Base-by-base conservation (phyloP, 805 yeast species). In the Jamesozyma lodderae region DNA sequence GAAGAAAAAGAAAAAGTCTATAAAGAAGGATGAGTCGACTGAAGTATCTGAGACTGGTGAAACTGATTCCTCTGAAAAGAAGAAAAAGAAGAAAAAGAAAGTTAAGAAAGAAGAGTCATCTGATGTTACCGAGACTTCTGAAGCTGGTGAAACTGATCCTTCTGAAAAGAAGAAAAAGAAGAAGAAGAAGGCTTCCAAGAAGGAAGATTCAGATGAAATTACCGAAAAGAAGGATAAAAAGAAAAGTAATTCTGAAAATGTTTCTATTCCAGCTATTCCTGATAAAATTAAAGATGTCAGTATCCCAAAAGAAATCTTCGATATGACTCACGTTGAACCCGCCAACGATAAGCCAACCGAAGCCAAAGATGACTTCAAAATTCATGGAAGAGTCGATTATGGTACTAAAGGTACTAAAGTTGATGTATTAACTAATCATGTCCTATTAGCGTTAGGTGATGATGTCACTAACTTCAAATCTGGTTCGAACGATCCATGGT, bases 341-440 rank as follows among this genome's bases (percentile, higher is more conserved):
- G 10, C 35, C 21, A 32, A 36, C 7, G 38, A 29, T 8, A 33
- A 24, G n/a, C 47, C 38, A 27, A 10, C n/a, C 10, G 42, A 35
- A 20, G 38, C 11, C 31, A 16, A 18, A 14, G 38, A 37, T 22
- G 35, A 21, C 16, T 40, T 33, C n/a, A 41, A 44, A 15, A 31
- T 48, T 17, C 46, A 35, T 22, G 29, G 33, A 6, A 43, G 54
- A 35, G 27, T 40, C 4, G 54, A 50, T 29, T 50, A 50, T 26
- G 54, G 52, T 40, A 41, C 52, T n/a, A 46, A 41, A 17, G 54
- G 54, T 39, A 46, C 51, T 10, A 38, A 40, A 14, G 52, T 50
- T 6, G 54, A 50, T 25, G 47, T 50, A 17, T 35, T 46, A 26
- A 50, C 52, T 8, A 50, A 50, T 24, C 52, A 50, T 33, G 27